Evolutionary conservation across 208 protist genomes (phyloP), one percentile per base, ranked within the genome.

Genomic region (Wallacemonas sp.): DNA sequence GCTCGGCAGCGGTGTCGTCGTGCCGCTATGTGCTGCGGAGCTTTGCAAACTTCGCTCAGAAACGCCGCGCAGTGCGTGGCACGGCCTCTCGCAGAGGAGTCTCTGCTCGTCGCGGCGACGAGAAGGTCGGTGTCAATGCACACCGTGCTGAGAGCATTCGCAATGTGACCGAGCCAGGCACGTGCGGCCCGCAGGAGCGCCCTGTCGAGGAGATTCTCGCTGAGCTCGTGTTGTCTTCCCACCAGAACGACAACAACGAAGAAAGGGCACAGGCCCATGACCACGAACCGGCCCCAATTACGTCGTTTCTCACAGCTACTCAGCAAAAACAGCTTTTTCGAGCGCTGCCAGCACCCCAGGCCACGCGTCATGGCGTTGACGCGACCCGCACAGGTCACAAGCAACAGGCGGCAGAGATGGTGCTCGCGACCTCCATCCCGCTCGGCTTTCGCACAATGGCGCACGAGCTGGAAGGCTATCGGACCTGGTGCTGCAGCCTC

Each of bases 21-120:
- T 72, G 89, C 14, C 59, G 62, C 26, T 95, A 91, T 61, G 77
- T 92, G 55, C 61, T 88, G 44, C 80, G 75, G 24, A 88, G 82
- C 56, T 74, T 95, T 39, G 67, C 70, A 33, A 66, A 51, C 19
- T 91, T 91, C 44, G 74, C 79, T 6, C 75, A 72, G 47, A 60
- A 46, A 51, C 80, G 72, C 26, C 26, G 68, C 14, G 66, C 66
- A 1, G 58, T 77, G 15, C 68, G 55, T 4, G 65, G 22, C 39
- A 22, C 22, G 61, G n/a, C n/a, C n/a, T n/a, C n/a, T n/a, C n/a
- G n/a, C n/a, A n/a, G n/a, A n/a, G n/a, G n/a, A n/a, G n/a, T n/a
- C n/a, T n/a, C n/a, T n/a, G n/a, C n/a, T n/a, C n/a, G n/a, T n/a
- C n/a, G n/a, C n/a, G n/a, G n/a, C n/a, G n/a, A n/a, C n/a, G n/a